Base-by-base conservation (phyloP, 2,329 filamentous ascomycete species). In the Cercospora nicotianae region DNA sequence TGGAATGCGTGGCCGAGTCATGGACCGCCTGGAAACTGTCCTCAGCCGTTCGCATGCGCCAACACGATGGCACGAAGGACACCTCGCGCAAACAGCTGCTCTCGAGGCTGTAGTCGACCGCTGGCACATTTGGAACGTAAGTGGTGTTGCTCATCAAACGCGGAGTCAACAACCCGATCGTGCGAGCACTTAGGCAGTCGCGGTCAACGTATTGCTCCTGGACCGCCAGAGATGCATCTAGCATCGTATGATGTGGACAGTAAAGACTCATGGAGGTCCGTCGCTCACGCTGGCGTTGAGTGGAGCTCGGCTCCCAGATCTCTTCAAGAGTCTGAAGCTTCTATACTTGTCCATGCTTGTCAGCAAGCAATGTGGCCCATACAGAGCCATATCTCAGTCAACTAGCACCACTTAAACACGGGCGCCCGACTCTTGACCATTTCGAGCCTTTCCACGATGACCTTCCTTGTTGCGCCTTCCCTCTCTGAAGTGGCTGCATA, bases 341-440 rank as follows among this genome's bases (percentile, higher is more conserved):
- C 18, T 23, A 7, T 2, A 28, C 12, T 28, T 26, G 7, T 28
- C 9, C 12, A 9, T 16, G 5, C 23, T 16, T 13, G 28, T 28
- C 5, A 53, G 48, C 13, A 53, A 5, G 16, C 13, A 4, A 28
- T 16, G 26, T 13, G 12, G 20, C 23, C 10, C 48, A 8, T 28
- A 5, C 23, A 28, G 48, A 26, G 23, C 48, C 48, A 28, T 23
- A 7, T 9, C 13, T 16, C 23, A 28, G 13, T 4, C 48, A 8
- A n/a, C 20, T 73, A 98, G 83, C 95, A 99, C 92, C 95, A 99
- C 55, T 92, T 97, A 80, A 99, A 99, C 33, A 99, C 93, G 1
- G 95, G 95, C 77, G 96, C 96, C 78, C 91, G 91, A 77, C 90
- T 92, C 85, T 98, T 98, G 70, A 99, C 95, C 68, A 94, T 91